Evolutionary conservation across 1,284 basidiomycete species (phyloP).

Genomic region (Heterobasidion occidentale): DNA sequence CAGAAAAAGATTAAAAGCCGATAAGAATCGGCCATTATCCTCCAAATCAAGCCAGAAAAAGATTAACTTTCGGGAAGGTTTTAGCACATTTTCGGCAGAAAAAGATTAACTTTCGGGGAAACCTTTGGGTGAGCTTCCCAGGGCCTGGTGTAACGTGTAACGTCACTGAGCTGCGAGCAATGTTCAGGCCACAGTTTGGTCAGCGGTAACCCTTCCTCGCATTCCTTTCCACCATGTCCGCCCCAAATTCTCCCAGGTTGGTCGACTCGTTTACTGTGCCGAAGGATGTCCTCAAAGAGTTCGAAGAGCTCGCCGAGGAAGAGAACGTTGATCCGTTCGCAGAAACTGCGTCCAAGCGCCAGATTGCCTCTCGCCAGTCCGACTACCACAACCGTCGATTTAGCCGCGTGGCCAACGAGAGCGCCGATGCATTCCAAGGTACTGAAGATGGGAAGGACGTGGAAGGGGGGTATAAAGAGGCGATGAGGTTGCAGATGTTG

Average conservation of each 20-base stretch:
- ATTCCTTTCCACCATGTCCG: conserved; percentile 21
- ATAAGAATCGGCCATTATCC: too few relatives aligned
- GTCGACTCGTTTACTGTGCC: conserved; percentile 88
- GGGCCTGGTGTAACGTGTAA: too few relatives aligned
- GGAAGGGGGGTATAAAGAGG: conserved; percentile 92
- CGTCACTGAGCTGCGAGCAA: background rate
- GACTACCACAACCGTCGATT: conserved; percentile 96
- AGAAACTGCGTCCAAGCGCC: conserved; percentile 85
- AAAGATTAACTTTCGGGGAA: too few relatives aligned
- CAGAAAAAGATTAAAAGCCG: too few relatives aligned
- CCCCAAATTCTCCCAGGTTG: conserved; percentile 33
- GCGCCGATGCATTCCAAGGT: conserved; percentile 71
- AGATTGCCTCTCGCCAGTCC: conserved; percentile 90
- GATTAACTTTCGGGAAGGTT: too few relatives aligned
- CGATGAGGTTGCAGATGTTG: conserved; percentile 87
- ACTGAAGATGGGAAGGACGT: conserved; percentile 55
- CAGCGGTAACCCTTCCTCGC: background rate
- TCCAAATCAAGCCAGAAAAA: too few relatives aligned
- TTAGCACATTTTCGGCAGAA: too few relatives aligned
- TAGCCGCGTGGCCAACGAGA: conserved; percentile 70
- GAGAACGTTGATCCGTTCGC: conserved; percentile 91
- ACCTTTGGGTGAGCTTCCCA: too few relatives aligned
- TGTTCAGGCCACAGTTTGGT: background rate
- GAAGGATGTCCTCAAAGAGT: conserved; percentile 93
- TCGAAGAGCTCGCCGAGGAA: conserved; percentile 86